Conservation (phyloP, 2,329 filamentous ascomycete species). For the Amauroascus verrucosus region DNA sequence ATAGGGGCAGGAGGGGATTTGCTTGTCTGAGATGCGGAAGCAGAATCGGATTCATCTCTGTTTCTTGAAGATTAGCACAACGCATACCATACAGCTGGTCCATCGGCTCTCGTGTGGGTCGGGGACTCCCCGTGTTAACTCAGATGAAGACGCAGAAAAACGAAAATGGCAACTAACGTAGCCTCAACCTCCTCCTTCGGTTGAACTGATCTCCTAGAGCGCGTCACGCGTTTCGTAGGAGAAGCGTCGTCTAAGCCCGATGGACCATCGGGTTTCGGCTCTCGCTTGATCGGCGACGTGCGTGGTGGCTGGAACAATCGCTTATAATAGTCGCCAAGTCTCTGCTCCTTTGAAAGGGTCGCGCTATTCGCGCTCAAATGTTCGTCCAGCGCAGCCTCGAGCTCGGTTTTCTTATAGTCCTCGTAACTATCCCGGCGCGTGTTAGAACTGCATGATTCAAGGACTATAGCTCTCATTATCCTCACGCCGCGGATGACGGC, state of each 20-base stretch:
- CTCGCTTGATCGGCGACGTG: constrained; percentile 42
- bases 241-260: constrained; percentile 24
- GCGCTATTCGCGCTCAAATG: constrained; percentile 60
- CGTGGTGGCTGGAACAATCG: constrained; percentile 30
- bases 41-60: constrained; percentile 20
- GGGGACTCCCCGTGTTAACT: no score
- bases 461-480: not conserved
- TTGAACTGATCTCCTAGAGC: constrained; percentile 31
- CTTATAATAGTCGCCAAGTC: constrained; percentile 67
- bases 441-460: constrained; percentile 12
- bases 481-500: not conserved
- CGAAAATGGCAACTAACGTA: constrained; percentile 14
- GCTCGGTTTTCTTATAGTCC: constrained; percentile 63
- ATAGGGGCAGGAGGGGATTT: constrained; percentile 38
- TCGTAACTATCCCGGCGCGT: constrained; percentile 47
- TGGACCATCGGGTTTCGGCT: constrained; percentile 31
- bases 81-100: no score
- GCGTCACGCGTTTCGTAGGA: constrained; percentile 24
- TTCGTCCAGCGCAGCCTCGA: constrained; percentile 64
- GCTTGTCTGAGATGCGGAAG: constrained; percentile 15
- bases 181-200: constrained; percentile 30
- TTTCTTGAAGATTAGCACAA: not conserved
- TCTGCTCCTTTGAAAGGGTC: constrained; percentile 52
- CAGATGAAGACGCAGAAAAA: not conserved
- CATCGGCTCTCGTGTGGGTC: no score